Percentiles rank a stretch among this genome's conserved stretches.
phyloP scores from a whole-genome alignment of 75 land plant species.

The Selaginella moellendorffii region DNA sequence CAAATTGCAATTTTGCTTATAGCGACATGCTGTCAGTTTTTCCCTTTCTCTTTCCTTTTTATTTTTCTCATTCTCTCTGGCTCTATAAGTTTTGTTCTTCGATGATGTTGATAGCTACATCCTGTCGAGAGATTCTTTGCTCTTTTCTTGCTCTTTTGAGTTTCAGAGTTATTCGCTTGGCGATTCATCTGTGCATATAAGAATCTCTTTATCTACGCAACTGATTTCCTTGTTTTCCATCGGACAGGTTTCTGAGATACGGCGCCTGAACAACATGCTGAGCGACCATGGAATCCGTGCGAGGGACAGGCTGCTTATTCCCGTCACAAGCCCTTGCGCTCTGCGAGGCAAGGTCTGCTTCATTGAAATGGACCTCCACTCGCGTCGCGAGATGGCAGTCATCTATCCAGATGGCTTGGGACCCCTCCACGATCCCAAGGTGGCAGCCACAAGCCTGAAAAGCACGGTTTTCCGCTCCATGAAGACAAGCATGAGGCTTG shows the following conservation, averaged over 20 bases:
- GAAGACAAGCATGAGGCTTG: conserved; percentile 65
- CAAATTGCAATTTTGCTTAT: too few relatives aligned
- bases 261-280: conserved; percentile 87
- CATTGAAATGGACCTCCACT: conserved; percentile 58
- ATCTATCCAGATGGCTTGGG: conserved; percentile 48
- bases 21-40: background rate
- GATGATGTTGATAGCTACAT: too few relatives aligned
- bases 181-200: too few relatives aligned
- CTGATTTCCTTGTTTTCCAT: too few relatives aligned
- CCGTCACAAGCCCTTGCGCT: conserved; percentile 43
- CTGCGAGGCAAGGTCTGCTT: conserved; percentile 50
- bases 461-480: conserved; percentile 48
- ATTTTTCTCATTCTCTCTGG: background rate
- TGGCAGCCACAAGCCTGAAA: conserved; percentile 9
- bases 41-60: background rate
- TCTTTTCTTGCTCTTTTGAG: too few relatives aligned
- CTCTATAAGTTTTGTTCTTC: too few relatives aligned
- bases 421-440: background rate
- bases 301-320: conserved; percentile 70
- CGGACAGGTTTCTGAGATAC: conserved; percentile 72
- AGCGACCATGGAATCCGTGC: conserved; percentile 94
- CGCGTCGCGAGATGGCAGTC: conserved; percentile 79
- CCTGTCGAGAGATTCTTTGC: too few relatives aligned
- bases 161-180: too few relatives aligned
- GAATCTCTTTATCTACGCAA: too few relatives aligned